Conservation (phyloP, 306 rosid genomes). For the Alnus glutinosa region DNA sequence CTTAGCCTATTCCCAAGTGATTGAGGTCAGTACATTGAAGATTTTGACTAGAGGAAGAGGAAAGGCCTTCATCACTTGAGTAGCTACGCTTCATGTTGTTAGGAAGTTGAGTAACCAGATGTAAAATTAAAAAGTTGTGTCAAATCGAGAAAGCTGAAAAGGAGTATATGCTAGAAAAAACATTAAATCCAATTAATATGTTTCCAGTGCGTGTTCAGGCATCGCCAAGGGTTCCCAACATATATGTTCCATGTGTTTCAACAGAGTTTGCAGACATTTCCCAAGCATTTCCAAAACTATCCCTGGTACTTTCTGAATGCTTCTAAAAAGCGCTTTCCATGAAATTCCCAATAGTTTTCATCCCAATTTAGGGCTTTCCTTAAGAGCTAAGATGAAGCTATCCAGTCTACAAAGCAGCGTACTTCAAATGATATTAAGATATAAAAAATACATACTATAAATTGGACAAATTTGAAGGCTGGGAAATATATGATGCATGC, state of each 20-base stretch:
- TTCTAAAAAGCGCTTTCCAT: not conserved
- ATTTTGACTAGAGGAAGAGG: not conserved
- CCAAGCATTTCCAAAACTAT: not conserved
- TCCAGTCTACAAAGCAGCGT: not conserved
- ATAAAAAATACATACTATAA: no score
- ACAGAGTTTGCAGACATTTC: not conserved
- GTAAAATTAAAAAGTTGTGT: no score
- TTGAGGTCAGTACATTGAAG: not conserved
- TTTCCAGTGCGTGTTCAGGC: not conserved
- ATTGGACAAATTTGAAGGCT: not conserved
- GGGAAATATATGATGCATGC: not conserved
- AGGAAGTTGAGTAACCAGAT: no score
- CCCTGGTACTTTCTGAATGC: not conserved
- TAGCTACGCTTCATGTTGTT: not conserved
- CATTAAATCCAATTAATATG: not conserved
- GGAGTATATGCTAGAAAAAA: not conserved
- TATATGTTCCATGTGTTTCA: no score
- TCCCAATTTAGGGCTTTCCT: not conserved
- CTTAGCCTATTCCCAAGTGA: not conserved
- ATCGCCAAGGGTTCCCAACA: not conserved
- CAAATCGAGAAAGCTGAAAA: no score
- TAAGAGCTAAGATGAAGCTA: not conserved
- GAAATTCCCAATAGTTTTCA: not conserved
- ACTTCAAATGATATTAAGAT: no score
- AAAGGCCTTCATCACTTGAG: not conserved